Conservation (phyloP, 1,139 yeast species). For the Geotrichum histeridarum region DNA sequence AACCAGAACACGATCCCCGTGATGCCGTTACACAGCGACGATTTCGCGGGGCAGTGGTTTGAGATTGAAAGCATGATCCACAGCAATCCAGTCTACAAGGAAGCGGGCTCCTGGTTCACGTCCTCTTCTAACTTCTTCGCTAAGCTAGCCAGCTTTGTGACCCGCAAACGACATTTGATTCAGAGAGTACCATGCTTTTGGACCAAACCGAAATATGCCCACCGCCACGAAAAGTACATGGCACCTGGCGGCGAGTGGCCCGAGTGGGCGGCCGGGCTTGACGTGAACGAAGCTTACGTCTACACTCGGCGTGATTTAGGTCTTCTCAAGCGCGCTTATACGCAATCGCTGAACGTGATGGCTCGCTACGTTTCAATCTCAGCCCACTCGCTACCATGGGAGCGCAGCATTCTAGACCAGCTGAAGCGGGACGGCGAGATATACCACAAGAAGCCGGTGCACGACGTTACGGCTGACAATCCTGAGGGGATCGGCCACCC, state of each 20-base stretch:
- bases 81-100: conserved; percentile 6
- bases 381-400: conserved; percentile 11
- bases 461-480: background rate
- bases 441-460: conserved; percentile 1
- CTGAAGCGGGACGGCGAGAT: background rate
- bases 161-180: conserved; percentile 28
- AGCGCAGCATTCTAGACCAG: background rate
- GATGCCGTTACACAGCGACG: conserved; percentile 58
- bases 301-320: conserved; percentile 43
- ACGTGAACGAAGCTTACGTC: conserved; percentile 50
- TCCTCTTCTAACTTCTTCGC: conserved; percentile 15
- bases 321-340: conserved; percentile 37
- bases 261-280: conserved; percentile 48
- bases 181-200: conserved; percentile 57
- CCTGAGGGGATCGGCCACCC: no score
- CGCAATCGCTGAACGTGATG: conserved; percentile 31
- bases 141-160: background rate
- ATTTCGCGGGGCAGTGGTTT: conserved; percentile 43
- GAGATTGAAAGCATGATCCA: conserved; percentile 32
- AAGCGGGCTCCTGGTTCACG: conserved; percentile 18
- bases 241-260: conserved; percentile 28
- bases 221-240: conserved; percentile 39
- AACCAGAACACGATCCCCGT: conserved; percentile 43
- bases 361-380: conserved; percentile 16
- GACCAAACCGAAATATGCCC: conserved; percentile 39